Base-by-base conservation (phyloP, 495 filamentous ascomycete genomes). In the Aspergillus taichungensis region DNA sequence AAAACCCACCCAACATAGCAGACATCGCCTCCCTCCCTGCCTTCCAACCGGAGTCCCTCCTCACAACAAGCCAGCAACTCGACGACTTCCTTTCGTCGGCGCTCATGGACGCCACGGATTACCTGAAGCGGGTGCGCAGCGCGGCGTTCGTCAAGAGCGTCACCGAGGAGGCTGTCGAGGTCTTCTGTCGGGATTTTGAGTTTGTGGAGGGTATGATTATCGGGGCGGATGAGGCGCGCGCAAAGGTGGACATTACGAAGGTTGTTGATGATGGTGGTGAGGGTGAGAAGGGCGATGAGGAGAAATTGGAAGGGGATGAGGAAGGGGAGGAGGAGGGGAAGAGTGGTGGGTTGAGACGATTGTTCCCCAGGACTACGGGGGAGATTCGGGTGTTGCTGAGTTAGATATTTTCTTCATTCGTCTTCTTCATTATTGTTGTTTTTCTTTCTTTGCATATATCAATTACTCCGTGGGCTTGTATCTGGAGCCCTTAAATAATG, bases 61-160 rank as follows among this genome's bases (percentile, higher is more conserved):
- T 74, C 9, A 59, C 67, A 31, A 80, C 82, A 6, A 84, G 83
- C 55, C 86, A 94, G 54, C 75, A 77, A 24, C 77, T 98, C 4
- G 94, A 98, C 61, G 82, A 86, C 51, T 97, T 95, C 64, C 73
- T 98, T 13, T 89, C 90, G 0, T 91, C 87, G 7, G 92, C 91
- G 7, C 66, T 95, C 12, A 92, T 95, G 77, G 92, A 98, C 59
- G 88, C 90, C 3, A 75, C 82, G 45, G 81, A 92, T 47, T 84
- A 88, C 44, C 61, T 98, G 36, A 83, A 83, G 51, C 69, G 74
- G 9, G 64, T 97, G 9, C 78, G 80, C 47, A 86, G 83, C 45
- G 57, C 63, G 5, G 71, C 83, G 6, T 68, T 94, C 35, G 80
- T 82, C 11, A 77, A 83, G 34, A 76, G 82, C 36, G 76, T 95